Evolutionary conservation across 441 rosid species (phyloP).

Genomic region (Theobroma grandiflorum): DNA sequence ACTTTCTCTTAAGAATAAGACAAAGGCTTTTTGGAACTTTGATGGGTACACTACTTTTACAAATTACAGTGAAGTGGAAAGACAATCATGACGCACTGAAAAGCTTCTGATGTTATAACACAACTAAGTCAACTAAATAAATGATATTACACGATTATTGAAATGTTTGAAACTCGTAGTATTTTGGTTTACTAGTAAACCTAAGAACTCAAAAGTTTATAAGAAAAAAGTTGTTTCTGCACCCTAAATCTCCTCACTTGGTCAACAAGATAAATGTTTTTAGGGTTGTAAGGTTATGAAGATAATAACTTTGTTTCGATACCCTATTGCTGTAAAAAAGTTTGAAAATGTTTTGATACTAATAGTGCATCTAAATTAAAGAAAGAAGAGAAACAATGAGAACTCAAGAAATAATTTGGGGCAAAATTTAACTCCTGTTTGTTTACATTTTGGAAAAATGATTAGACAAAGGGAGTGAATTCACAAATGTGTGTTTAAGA

Average conservation of each 20-base stretch:
- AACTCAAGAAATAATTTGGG: neutral
- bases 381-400: neutral
- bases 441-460: neutral
- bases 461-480: neutral
- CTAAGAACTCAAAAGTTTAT: neutral
- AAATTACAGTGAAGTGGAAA: too few relatives aligned
- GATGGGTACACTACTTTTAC: neutral
- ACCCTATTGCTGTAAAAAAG: neutral
- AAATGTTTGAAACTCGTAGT: neutral
- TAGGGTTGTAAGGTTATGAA: too few relatives aligned
- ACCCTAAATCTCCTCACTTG: too few relatives aligned
- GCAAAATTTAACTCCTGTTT: neutral
- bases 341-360: neutral
- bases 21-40: neutral
- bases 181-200: neutral
- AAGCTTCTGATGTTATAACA: neutral
- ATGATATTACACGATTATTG: neutral
- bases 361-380: neutral
- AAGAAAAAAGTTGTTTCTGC: neutral
- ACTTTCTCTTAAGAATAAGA: neutral
- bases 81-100: neutral
- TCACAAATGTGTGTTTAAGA: neutral
- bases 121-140: neutral
- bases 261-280: too few relatives aligned
- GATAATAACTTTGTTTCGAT: too few relatives aligned